phyloP scores from a whole-genome alignment of 1,139 yeast genomes.

The Geotrichum australiense region DNA sequence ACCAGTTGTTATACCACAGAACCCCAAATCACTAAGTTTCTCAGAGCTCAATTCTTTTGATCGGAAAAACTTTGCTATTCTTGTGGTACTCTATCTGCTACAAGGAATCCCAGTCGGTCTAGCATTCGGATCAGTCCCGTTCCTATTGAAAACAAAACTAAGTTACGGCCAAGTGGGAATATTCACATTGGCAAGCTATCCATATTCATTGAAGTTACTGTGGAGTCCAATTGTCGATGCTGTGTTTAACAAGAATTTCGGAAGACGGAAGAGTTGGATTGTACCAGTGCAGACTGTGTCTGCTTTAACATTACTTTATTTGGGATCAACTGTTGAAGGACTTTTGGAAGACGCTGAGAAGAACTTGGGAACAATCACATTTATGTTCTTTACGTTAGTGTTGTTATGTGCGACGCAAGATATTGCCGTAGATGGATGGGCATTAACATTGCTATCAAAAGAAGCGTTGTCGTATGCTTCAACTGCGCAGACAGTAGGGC shows the following conservation, averaged over 20 bases:
- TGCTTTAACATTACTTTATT: conserved; percentile 54
- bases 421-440: conserved; percentile 99
- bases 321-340: conserved; percentile 55
- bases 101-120: conserved; percentile 97
- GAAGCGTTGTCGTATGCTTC: conserved; percentile 87
- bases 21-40: conserved; percentile 13
- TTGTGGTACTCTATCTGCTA: conserved; percentile 66
- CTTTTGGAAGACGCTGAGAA: conserved; percentile 51
- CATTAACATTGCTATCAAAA: conserved; percentile 73
- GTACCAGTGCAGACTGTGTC: conserved; percentile 81
- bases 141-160: conserved; percentile 69
- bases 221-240: conserved; percentile 98
- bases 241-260: conserved; percentile 56
- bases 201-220: conserved; percentile 80
- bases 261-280: conserved; percentile 90
- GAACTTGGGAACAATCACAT: conserved; percentile 50
- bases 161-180: conserved; percentile 88
- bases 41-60: conserved; percentile 28
- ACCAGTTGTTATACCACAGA: conserved; percentile 5
- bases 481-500: conserved; percentile 94
- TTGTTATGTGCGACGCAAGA: conserved; percentile 96
- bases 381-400: conserved; percentile 66
- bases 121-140: conserved; percentile 95
- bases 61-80: conserved; percentile 59
- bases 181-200: conserved; percentile 88